Conservation (phyloP, 306 rosid genomes). For the Glycine soja region DNA sequence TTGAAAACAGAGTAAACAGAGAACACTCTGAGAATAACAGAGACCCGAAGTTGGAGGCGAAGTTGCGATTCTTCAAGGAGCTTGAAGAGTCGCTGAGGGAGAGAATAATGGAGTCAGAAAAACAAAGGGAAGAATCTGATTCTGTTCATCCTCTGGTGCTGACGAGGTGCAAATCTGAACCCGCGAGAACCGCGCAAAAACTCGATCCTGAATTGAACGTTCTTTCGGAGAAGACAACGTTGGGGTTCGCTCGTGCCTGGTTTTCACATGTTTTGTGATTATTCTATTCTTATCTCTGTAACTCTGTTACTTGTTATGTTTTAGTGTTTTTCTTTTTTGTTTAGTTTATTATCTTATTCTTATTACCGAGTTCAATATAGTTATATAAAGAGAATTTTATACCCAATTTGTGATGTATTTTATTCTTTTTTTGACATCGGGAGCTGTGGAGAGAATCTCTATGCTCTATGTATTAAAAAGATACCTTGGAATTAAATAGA, state of each 20-base stretch:
- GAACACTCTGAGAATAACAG: constrained; percentile 34
- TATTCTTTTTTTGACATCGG: constrained; percentile 34
- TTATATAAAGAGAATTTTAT: background rate
- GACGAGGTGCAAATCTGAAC: constrained; percentile 89
- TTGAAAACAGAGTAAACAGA: constrained; percentile 3
- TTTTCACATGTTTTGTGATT: constrained; percentile 56
- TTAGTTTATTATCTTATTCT: background rate
- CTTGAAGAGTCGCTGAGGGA: constrained; percentile 52
- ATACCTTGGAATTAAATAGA: constrained; percentile 24
- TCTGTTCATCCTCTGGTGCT: constrained; percentile 56
- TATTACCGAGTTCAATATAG: background rate
- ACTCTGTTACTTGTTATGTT: background rate
- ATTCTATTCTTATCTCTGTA: constrained; percentile 32
- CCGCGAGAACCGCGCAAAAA: constrained; percentile 64
- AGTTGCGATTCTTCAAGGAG: constrained; percentile 47
- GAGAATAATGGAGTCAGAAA: constrained; percentile 49
- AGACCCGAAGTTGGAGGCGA: constrained; percentile 49
- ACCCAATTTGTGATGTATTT: background rate
- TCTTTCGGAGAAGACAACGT: constrained; percentile 38
- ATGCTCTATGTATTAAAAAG: constrained; percentile 38
- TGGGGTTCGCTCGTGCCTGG: constrained; percentile 54
- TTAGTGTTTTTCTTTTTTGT: background rate
- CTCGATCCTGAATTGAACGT: constrained; percentile 47
- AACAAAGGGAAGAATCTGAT: constrained; percentile 25
- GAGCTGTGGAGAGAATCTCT: constrained; percentile 56